A percentile compares a stretch with the other conserved stretches of the same genome.
Evolutionary conservation across 495 filamentous ascomycete genomes (phyloP).

Genomic region (Aspergillus biplanus): DNA sequence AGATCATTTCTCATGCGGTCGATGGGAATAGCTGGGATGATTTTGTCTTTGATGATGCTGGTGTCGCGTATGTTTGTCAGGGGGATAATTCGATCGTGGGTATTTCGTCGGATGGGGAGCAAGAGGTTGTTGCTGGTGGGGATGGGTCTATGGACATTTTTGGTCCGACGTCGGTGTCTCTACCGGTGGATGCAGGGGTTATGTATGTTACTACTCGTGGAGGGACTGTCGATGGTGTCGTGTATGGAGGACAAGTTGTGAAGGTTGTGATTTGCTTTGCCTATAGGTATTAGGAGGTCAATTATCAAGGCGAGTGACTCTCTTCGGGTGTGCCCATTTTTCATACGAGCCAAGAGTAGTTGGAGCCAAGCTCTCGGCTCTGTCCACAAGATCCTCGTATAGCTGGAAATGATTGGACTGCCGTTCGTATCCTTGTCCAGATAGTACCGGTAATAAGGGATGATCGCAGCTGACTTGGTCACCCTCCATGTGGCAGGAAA

Average conservation of each 20-base stretch:
- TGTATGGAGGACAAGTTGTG: slow-evolving; percentile 26
- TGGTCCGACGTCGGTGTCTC: slow-evolving; percentile 31
- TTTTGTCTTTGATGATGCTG: slow-evolving; percentile 32
- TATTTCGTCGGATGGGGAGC: slow-evolving; percentile 26
- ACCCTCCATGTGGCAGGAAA: too few relatives aligned
- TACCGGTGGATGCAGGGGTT: slow-evolving; percentile 22
- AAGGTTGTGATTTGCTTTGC: neutral
- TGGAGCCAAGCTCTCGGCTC: too few relatives aligned
- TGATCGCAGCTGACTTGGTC: too few relatives aligned
- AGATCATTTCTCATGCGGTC: slow-evolving; percentile 25
- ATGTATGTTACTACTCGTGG: slow-evolving; percentile 27
- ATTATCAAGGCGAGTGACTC: neutral
- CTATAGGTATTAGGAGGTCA: neutral
- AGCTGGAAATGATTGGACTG: too few relatives aligned
- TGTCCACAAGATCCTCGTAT: too few relatives aligned
- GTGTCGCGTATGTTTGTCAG: slow-evolving; percentile 33
- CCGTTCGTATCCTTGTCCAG: too few relatives aligned
- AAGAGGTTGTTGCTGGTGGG: slow-evolving; percentile 32
- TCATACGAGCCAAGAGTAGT: too few relatives aligned
- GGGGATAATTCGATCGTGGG: slow-evolving; percentile 29
- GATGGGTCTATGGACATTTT: neutral
- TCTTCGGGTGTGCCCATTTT: neutral
- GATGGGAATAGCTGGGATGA: slow-evolving; percentile 37
- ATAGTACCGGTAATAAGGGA: too few relatives aligned
- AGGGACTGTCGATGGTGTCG: slow-evolving; percentile 10